phyloP scores from a whole-genome alignment of 441 rosid species.

The Macaranga tanarius region DNA sequence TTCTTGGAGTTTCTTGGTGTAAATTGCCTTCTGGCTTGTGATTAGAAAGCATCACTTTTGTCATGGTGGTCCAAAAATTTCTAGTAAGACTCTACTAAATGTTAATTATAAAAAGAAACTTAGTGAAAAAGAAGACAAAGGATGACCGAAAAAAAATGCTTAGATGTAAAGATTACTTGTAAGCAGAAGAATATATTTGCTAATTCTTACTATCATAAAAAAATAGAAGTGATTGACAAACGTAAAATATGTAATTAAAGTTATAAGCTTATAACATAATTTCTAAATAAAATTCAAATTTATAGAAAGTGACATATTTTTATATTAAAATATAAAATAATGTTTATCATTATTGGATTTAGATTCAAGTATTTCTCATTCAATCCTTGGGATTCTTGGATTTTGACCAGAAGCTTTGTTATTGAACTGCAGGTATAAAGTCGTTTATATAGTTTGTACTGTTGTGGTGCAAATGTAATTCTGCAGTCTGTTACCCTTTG shows the following conservation, averaged over 20 bases:
- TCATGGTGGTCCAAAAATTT: not conserved
- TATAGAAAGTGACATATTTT: constrained; percentile 1
- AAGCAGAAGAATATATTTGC: not conserved
- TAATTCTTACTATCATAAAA: not conserved
- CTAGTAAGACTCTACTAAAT: not conserved
- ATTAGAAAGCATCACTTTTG: not conserved
- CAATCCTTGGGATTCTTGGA: constrained; percentile 6
- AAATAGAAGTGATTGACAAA: constrained; percentile 4
- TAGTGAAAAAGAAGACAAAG: not conserved
- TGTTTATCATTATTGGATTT: not conserved
- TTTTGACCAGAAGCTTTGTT: not conserved
- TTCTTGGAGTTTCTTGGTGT: not conserved
- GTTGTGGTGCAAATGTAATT: constrained; percentile 4
- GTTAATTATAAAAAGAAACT: not conserved
- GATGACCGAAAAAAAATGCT: not conserved
- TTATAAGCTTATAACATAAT: constrained; percentile 5
- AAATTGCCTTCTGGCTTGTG: not conserved
- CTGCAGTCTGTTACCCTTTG: constrained; percentile 6
- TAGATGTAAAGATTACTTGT: not conserved
- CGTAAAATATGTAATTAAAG: constrained; percentile 7
- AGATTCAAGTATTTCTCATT: constrained; percentile 13
- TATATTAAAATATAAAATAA: constrained; percentile 6
- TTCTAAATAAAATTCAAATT: constrained; percentile 13
- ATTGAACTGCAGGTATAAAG: not conserved
- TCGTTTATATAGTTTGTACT: not conserved